A percentile compares a stretch with the other conserved stretches of the same genome.
Conservation (phyloP, 805 yeast species). For the Barnettozyma wickerhamii region DNA sequence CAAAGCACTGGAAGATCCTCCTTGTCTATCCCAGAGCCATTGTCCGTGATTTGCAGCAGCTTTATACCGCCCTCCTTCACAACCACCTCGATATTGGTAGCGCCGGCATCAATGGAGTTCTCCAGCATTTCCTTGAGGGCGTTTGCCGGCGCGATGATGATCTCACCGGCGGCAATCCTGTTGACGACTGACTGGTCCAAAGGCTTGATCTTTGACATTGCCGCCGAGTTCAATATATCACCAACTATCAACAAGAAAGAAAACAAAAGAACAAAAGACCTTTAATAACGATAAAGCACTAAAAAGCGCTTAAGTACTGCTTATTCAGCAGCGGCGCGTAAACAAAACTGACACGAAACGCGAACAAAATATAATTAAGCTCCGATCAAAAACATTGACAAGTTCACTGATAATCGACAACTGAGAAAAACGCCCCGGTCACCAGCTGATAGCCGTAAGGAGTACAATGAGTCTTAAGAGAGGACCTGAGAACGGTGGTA, state of each 20-base stretch:
- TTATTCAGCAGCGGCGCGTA: too few relatives aligned
- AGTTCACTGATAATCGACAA: too few relatives aligned
- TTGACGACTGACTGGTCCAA: slow-evolving; percentile 75
- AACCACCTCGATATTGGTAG: slow-evolving; percentile 68
- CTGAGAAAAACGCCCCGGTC: too few relatives aligned
- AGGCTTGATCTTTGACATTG: slow-evolving; percentile 30
- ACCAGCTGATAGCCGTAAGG: too few relatives aligned
- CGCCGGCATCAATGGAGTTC: slow-evolving; percentile 83
- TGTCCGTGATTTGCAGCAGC: slow-evolving; percentile 80
- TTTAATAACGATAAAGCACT: too few relatives aligned
- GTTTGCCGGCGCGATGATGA: slow-evolving; percentile 88
- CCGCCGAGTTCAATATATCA: too few relatives aligned
- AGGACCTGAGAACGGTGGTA: slow-evolving; percentile 1
- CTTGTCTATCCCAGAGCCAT: slow-evolving; percentile 75
- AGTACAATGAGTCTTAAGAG: slow-evolving; percentile 1
- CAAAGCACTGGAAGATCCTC: slow-evolving; percentile 80
- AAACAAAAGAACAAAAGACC: too few relatives aligned
- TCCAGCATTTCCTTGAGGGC: slow-evolving; percentile 92
- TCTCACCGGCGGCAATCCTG: slow-evolving; percentile 95
- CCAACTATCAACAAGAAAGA: too few relatives aligned
- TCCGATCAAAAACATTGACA: too few relatives aligned
- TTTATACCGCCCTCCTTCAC: slow-evolving; percentile 94
- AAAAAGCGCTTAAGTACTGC: too few relatives aligned
- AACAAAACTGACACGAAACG: too few relatives aligned
- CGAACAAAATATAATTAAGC: too few relatives aligned